Evolutionary conservation across 176 grass and related monocot species (phyloP).

Genomic region (Cocos nucifera): DNA sequence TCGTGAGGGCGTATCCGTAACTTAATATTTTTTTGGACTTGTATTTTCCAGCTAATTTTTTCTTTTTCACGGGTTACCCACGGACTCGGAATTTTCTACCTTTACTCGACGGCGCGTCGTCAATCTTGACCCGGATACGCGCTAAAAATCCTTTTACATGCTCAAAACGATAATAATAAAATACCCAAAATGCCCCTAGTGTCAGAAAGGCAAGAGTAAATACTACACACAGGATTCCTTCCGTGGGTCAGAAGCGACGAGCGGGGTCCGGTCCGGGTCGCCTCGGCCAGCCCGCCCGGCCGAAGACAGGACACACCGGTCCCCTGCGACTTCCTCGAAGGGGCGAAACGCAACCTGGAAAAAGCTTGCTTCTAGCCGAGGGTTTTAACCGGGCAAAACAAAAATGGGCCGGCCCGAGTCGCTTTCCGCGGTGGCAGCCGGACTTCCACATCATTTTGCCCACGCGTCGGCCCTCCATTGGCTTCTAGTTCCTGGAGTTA

Average conservation of each 20-base stretch:
- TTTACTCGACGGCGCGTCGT: background rate
- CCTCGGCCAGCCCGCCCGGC: conserved; percentile 3
- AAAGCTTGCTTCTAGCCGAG: background rate
- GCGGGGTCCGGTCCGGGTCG: background rate
- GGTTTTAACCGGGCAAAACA: conserved; percentile 3
- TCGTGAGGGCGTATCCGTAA: no score
- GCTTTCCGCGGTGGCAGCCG: conserved; percentile 29
- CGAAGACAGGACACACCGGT: background rate
- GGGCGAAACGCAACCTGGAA: background rate
- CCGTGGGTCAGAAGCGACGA: background rate
- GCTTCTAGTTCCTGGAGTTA: background rate
- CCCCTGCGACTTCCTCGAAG: no score
- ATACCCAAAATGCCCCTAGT: conserved; percentile 16
- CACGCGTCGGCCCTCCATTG: conserved; percentile 1
- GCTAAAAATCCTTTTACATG: no score
- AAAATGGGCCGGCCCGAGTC: conserved; percentile 9
- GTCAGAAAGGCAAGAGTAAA: no score
- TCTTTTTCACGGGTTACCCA: background rate
- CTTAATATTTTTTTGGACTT: no score
- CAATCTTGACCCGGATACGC: conserved; percentile 16
- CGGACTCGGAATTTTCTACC: background rate
- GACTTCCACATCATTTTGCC: conserved; percentile 14
- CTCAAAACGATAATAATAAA: background rate
- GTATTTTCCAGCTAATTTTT: background rate
- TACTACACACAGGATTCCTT: background rate